Base-by-base conservation (phyloP, 2,329 filamentous ascomycete species). In the Stagonosporopsis vannaccii region DNA sequence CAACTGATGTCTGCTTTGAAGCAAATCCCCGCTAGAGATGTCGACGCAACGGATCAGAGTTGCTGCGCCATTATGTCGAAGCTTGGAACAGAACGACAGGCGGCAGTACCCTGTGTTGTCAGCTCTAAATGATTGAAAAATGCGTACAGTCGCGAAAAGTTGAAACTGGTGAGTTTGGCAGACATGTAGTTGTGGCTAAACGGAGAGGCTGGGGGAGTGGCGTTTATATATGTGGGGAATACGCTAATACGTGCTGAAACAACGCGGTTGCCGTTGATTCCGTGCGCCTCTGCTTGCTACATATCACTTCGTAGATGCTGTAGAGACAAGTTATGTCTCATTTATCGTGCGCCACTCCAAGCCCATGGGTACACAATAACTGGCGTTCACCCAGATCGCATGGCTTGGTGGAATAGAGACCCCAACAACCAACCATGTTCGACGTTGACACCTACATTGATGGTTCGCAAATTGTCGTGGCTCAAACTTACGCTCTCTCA, bases 401-500 rank as follows among this genome's bases (percentile, higher is more conserved):
- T 28, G 26, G 26, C 7, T 32, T n/a, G 30, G n/a, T n/a, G n/a
- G n/a, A n/a, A n/a, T n/a, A n/a, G n/a, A 32, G 13, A 32, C 30
- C 13, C 26, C 8, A 11, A n/a, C 4, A 4, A 32, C 7, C 15
- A 28, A 32, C 4, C 2, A 32, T 32, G 4, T 15, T 32, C 12
- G 30, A 32, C 5, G 12, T 3, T 15, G 30, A 4, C 4, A 32
- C 12, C 13, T 15, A 32, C 12, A 32, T 28, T 28, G 26, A 28
- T 28, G 26, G n/a, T 15, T 4, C 13, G 13, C 30, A 7, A 32
- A n/a, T n/a, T 7, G 30, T 32, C 30, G n/a, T 2, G 8, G 12
- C 13, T 15, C 8, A 20, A 6, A 4, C 36, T 33, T 25, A 57
- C 2, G 42, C 46, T 32, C 25, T 63, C 28, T 62, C 60, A 1